A percentile compares a stretch with the other conserved stretches of the same genome.
phyloP scores from a whole-genome alignment of 2,329 filamentous ascomycete species.

The Neofusicoccum ribis region DNA sequence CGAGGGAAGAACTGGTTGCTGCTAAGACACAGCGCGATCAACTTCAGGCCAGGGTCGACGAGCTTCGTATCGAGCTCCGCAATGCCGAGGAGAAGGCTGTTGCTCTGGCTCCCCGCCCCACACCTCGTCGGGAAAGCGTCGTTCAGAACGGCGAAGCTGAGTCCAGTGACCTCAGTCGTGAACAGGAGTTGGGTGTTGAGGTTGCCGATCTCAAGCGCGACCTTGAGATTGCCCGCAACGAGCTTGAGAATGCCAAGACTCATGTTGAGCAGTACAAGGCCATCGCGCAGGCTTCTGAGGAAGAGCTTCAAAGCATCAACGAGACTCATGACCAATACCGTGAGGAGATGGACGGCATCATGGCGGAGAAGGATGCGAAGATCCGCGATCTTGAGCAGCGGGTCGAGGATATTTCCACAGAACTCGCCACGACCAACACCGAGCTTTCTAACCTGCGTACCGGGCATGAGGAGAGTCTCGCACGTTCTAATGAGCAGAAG shows the following conservation, averaged over 20 bases:
- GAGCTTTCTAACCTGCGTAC: constrained; percentile 80
- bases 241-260: constrained; percentile 77
- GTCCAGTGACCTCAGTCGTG: constrained; percentile 60
- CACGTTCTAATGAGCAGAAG: constrained; percentile 80
- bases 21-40: constrained; percentile 88
- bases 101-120: constrained; percentile 77
- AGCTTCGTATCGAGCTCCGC: constrained; percentile 82
- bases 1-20: constrained; percentile 82
- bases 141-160: constrained; percentile 41
- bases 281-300: constrained; percentile 84
- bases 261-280: constrained; percentile 86
- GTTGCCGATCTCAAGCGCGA: constrained; percentile 84
- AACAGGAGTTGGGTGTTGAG: constrained; percentile 81
- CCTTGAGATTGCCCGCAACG: constrained; percentile 75
- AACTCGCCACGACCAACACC: constrained; percentile 77
- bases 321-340: constrained; percentile 82
- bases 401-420: constrained; percentile 77
- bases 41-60: constrained; percentile 83
- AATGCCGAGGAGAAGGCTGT: constrained; percentile 86
- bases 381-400: constrained; percentile 82
- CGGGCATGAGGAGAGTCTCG: constrained; percentile 71
- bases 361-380: constrained; percentile 75
- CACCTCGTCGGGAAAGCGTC: constrained; percentile 55
- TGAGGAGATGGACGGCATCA: constrained; percentile 76
- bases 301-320: constrained; percentile 76